A percentile compares a stretch with the other conserved stretches of the same genome.
phyloP scores from a whole-genome alignment of 1,284 basidiomycete species.

The Naganishia liquefaciens region DNA sequence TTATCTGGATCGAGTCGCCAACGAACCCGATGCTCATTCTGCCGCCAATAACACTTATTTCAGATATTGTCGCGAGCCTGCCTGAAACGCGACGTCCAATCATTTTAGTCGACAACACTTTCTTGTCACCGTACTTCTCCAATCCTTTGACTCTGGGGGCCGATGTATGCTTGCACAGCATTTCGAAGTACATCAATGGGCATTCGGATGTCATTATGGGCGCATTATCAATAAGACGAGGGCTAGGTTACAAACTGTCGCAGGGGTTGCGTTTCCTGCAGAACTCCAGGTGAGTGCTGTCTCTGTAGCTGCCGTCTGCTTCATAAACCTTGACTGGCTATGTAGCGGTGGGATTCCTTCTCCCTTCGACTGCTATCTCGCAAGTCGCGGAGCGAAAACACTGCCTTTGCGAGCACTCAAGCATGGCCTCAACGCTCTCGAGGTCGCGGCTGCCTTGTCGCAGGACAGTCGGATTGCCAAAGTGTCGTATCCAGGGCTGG shows the following conservation, averaged over 20 bases:
- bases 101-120: constrained; percentile 89
- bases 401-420: constrained; percentile 81
- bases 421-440: constrained; percentile 80
- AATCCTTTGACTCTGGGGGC: constrained; percentile 75
- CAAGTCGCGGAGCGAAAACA: constrained; percentile 88
- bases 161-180: constrained; percentile 54
- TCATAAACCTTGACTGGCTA: not conserved
- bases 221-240: constrained; percentile 64
- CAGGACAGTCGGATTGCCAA: constrained; percentile 63
- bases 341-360: constrained; percentile 79
- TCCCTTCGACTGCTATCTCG: constrained; percentile 87
- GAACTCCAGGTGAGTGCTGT: constrained; percentile 61
- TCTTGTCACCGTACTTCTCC: constrained; percentile 86
- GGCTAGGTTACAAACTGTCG: constrained; percentile 42
- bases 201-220: constrained; percentile 92
- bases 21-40: constrained; percentile 84
- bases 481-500: constrained; percentile 85
- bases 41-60: constrained; percentile 66
- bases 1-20: constrained; percentile 96
- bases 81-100: constrained; percentile 57
- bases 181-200: constrained; percentile 92
- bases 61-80: constrained; percentile 66
- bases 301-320: not conserved
- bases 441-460: constrained; percentile 69
- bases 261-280: constrained; percentile 80